These are phyloP conservation scores for Sesbania bispinosa DNA, from an alignment of 306 rosid genomes.

Conservation along the genomic window DNA sequence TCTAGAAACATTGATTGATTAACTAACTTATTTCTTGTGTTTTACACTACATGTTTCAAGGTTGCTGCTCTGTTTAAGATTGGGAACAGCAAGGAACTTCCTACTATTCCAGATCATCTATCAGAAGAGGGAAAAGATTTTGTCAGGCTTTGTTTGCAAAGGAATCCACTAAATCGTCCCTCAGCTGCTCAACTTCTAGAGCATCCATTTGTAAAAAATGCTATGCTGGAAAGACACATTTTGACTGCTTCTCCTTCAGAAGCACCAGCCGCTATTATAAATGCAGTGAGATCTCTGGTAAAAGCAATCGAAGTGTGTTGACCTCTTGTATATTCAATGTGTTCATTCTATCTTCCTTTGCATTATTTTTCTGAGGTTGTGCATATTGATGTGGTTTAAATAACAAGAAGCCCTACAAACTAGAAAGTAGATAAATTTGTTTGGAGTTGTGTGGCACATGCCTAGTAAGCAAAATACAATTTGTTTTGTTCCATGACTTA, in stretches of 20 bases:
- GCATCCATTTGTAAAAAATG: slow-evolving; percentile 84
- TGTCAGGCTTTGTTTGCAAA: slow-evolving; percentile 71
- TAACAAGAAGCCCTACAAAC: slow-evolving; percentile 56
- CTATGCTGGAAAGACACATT: slow-evolving; percentile 60
- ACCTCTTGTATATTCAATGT: neutral
- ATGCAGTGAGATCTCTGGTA: slow-evolving; percentile 65
- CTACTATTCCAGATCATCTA: slow-evolving; percentile 70
- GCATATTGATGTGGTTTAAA: slow-evolving; percentile 14
- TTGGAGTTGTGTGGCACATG: neutral
- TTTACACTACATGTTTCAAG: slow-evolving; percentile 35
- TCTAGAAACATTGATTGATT: slow-evolving; percentile 25
- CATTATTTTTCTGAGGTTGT: slow-evolving; percentile 10
- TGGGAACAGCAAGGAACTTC: slow-evolving; percentile 77
- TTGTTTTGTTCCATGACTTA: neutral
- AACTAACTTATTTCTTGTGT: slow-evolving; percentile 30
- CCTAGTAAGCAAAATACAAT: neutral
- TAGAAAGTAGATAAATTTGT: slow-evolving; percentile 10
- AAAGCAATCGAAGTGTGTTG: neutral
- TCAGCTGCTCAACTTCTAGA: slow-evolving; percentile 74
- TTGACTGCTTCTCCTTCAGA: slow-evolving; percentile 32
- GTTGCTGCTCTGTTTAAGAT: slow-evolving; percentile 97
- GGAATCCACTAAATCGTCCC: slow-evolving; percentile 69
- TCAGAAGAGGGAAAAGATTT: slow-evolving; percentile 89
- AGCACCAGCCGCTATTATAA: slow-evolving; percentile 34
- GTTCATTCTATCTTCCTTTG: slow-evolving; percentile 2